phyloP scores from a whole-genome alignment of 1,139 yeast species.

The Suhomyces kunorum region DNA sequence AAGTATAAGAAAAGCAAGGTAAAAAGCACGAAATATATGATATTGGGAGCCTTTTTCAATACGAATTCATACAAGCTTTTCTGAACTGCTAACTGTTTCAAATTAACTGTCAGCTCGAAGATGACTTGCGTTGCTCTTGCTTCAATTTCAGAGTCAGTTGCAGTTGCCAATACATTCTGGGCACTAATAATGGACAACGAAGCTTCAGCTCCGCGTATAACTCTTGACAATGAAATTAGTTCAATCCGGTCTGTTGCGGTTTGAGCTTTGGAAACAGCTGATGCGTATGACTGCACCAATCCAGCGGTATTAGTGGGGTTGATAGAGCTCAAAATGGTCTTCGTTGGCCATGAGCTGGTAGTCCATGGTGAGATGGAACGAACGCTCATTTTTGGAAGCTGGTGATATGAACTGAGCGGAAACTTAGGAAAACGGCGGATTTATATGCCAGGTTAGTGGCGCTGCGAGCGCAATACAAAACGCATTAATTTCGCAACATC shows the following conservation, averaged over 20 bases:
- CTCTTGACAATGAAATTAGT: conserved; percentile 24
- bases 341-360: conserved; percentile 26
- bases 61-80: conserved; percentile 27
- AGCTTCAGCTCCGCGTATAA: conserved; percentile 40
- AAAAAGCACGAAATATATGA: conserved; percentile 33
- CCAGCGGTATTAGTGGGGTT: conserved; percentile 25
- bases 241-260: conserved; percentile 14
- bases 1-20: conserved; percentile 26
- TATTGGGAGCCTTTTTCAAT: conserved; percentile 32
- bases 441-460: conserved; percentile 2
- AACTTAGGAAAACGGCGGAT: neutral
- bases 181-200: conserved; percentile 38
- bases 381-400: neutral
- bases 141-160: conserved; percentile 30
- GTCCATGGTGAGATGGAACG: conserved; percentile 23
- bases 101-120: conserved; percentile 35
- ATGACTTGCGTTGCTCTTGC: conserved; percentile 37
- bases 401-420: neutral
- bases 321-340: conserved; percentile 20
- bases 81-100: conserved; percentile 30
- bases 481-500: neutral
- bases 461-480: neutral
- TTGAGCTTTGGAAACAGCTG: conserved; percentile 18
- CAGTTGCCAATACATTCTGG: conserved; percentile 40
- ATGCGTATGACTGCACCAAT: conserved; percentile 19